Evolutionary conservation across 345 rosid genomes (phyloP).

Genomic region (Dimocarpus longan): DNA sequence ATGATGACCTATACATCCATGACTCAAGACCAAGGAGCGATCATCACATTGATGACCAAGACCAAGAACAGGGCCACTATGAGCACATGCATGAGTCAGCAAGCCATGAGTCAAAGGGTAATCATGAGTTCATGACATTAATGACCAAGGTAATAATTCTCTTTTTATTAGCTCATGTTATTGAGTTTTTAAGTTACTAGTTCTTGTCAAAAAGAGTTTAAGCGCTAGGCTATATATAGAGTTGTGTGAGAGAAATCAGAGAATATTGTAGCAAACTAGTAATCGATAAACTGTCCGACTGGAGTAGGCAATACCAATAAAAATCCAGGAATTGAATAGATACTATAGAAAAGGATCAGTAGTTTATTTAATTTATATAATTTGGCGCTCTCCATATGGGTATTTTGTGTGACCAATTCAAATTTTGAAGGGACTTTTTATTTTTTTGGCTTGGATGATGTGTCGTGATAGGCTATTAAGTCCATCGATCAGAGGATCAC

Average conservation of each 20-base stretch:
- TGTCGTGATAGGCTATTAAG: not conserved
- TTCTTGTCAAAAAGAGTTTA: constrained; percentile 1
- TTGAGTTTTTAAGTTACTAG: not conserved
- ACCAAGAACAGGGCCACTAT: no score
- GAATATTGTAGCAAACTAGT: not conserved
- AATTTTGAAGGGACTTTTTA: not conserved
- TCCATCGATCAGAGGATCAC: no score
- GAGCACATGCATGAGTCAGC: no score
- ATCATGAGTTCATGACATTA: no score
- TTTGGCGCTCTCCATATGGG: not conserved
- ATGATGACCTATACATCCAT: no score
- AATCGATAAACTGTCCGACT: constrained; percentile 24
- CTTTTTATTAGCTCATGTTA: not conserved
- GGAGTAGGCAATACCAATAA: constrained; percentile 24
- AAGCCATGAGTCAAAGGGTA: no score
- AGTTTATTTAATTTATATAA: not conserved
- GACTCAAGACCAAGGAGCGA: no score
- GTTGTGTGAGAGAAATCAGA: not conserved
- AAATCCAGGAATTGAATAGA: not conserved
- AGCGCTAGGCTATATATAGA: constrained; percentile 12
- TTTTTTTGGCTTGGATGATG: not conserved
- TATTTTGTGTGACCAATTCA: constrained; percentile 9
- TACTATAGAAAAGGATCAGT: not conserved
- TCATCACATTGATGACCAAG: no score
- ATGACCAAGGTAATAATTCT: no score